These are phyloP conservation scores for Bidens hawaiensis DNA, from an alignment of 140 eudicot genomes.

Conservation along the genomic window DNA sequence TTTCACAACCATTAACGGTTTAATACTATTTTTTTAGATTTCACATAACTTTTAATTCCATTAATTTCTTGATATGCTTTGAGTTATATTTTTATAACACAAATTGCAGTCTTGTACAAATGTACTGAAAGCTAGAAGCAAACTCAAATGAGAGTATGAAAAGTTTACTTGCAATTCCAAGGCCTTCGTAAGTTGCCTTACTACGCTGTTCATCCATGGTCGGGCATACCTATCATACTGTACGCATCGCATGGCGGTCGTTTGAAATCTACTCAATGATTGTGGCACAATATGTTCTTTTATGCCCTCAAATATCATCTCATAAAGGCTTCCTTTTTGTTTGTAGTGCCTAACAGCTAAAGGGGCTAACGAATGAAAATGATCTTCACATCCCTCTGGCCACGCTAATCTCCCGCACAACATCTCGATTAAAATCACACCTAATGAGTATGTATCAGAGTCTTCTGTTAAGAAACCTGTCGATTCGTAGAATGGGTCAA, in stretches of 20 bases:
- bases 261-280: not conserved
- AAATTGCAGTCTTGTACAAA: no score
- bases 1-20: no score
- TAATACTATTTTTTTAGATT: no score
- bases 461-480: not conserved
- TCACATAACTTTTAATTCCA: no score
- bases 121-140: not conserved
- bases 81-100: no score
- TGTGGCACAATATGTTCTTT: not conserved
- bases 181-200: not conserved
- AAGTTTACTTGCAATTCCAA: conserved; percentile 11
- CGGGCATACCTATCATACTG: not conserved
- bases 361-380: not conserved
- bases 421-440: no score
- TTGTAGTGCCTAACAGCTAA: not conserved
- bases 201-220: not conserved
- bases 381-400: not conserved
- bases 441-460: conserved; percentile 7
- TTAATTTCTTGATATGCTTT: no score
- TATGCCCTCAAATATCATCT: not conserved
- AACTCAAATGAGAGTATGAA: not conserved
- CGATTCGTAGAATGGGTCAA: not conserved
- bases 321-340: not conserved
- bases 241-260: not conserved
- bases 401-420: no score